phyloP scores from a whole-genome alignment of 805 yeast species.

The Pichia kluyveri region DNA sequence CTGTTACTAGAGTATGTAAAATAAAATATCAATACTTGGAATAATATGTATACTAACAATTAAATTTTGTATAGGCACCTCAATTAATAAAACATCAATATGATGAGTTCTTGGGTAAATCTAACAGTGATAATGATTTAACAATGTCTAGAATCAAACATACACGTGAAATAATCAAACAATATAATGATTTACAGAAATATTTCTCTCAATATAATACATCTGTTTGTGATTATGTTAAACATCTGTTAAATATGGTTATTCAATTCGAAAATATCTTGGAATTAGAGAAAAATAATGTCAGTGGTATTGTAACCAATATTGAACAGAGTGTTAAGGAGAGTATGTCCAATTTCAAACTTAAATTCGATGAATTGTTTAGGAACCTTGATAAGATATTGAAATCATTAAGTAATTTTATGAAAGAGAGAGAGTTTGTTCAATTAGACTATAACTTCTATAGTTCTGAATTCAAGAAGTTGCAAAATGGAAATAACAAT shows the following conservation, averaged over 20 bases:
- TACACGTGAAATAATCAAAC: background rate
- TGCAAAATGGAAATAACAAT: background rate
- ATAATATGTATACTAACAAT: background rate
- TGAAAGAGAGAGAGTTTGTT: conserved; percentile 18
- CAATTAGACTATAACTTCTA: conserved; percentile 17
- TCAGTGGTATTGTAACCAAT: background rate
- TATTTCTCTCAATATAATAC: background rate
- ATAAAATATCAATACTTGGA: background rate
- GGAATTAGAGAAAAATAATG: conserved; percentile 7
- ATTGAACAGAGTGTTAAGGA: background rate
- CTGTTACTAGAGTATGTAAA: conserved; percentile 18
- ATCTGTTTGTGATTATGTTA: background rate
- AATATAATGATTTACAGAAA: background rate
- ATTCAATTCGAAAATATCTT: conserved; percentile 10
- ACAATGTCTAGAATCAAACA: conserved; percentile 2
- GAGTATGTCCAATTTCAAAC: background rate
- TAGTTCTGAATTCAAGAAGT: conserved; percentile 19
- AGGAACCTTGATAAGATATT: conserved; percentile 4
- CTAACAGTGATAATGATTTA: background rate
- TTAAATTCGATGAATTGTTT: background rate
- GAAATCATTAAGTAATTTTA: conserved; percentile 16
- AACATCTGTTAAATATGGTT: background rate
- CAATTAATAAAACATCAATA: conserved; percentile 7
- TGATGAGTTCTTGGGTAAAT: background rate
- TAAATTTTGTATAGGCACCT: conserved; percentile 8